Conservation (phyloP, 2,329 filamentous ascomycete species). For the Pyrenochaeta sp. region DNA sequence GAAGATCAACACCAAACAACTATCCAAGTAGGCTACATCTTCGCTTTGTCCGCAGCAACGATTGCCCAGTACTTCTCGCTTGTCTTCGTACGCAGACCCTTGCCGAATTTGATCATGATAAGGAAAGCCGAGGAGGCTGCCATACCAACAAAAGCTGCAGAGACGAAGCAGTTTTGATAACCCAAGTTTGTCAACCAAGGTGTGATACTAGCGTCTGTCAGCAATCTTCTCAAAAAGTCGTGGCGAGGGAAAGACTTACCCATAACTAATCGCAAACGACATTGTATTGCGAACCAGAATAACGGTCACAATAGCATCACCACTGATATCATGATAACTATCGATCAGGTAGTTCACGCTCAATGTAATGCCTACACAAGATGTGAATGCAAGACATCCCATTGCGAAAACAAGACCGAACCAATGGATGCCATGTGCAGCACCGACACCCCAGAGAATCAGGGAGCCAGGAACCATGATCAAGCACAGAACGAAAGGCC, state of each 20-base stretch:
- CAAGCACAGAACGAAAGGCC: constrained; percentile 49
- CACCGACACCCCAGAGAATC: constrained; percentile 61
- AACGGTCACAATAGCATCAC: constrained; percentile 59
- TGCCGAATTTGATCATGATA: constrained; percentile 59
- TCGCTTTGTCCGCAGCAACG: constrained; percentile 16
- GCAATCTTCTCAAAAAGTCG: background rate
- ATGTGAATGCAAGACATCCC: constrained; percentile 41
- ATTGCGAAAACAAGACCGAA: constrained; percentile 59
- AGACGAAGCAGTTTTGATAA: constrained; percentile 53
- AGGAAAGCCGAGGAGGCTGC: constrained; percentile 51
- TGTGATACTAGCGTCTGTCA: constrained; percentile 40
- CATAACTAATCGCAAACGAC: constrained; percentile 60
- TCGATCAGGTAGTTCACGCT: constrained; percentile 59
- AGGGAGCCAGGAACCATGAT: constrained; percentile 55
- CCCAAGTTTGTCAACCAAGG: constrained; percentile 55
- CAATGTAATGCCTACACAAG: constrained; percentile 51
- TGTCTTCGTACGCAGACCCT: constrained; percentile 39
- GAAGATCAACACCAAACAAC: too few relatives aligned
- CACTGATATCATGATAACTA: constrained; percentile 56
- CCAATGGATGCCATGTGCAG: constrained; percentile 58
- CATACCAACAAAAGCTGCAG: constrained; percentile 53
- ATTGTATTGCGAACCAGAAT: constrained; percentile 60
- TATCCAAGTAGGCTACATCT: background rate
- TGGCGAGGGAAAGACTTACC: constrained; percentile 30
- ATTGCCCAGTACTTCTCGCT: constrained; percentile 47